Conservation (phyloP, 2,329 filamentous ascomycete genomes). For the Nigrospora oryzae region DNA sequence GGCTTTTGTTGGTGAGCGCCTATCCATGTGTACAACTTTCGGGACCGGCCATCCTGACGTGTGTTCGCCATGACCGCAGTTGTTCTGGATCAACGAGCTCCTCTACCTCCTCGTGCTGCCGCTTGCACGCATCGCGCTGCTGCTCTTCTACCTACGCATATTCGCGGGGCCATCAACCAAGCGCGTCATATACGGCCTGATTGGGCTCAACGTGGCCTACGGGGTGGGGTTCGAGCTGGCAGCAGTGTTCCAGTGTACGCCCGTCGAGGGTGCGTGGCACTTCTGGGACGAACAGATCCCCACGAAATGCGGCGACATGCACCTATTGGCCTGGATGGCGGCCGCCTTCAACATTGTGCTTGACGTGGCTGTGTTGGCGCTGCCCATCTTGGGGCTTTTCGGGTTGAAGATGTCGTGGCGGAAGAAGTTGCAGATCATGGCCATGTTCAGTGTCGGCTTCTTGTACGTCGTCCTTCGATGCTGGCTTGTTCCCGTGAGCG, state of each 20-base stretch:
- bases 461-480: conserved; percentile 16
- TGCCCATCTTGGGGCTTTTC: conserved; percentile 21
- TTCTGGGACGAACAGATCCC: conserved; percentile 22
- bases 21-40: neutral
- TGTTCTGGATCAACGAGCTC: conserved; percentile 11
- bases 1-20: neutral
- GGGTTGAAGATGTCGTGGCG: conserved; percentile 17
- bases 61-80: neutral
- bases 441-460: conserved; percentile 25
- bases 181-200: conserved; percentile 14
- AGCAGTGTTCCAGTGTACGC: conserved; percentile 20
- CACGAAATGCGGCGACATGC: conserved; percentile 21
- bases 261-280: conserved; percentile 19
- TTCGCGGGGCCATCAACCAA: conserved; percentile 19
- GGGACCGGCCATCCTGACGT: too few relatives aligned
- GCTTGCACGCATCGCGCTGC: conserved; percentile 23
- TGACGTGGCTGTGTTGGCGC: conserved; percentile 20
- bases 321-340: conserved; percentile 21
- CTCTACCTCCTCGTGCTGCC: conserved; percentile 21
- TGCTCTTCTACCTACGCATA: conserved; percentile 26
- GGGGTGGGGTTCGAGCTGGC: conserved; percentile 16
- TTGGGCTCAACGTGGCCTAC: conserved; percentile 16
- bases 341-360: conserved; percentile 21
- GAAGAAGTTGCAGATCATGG: conserved; percentile 23
- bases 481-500: too few relatives aligned